phyloP scores from a whole-genome alignment of 2,329 filamentous ascomycete species.

The Aspergillus unguis region DNA sequence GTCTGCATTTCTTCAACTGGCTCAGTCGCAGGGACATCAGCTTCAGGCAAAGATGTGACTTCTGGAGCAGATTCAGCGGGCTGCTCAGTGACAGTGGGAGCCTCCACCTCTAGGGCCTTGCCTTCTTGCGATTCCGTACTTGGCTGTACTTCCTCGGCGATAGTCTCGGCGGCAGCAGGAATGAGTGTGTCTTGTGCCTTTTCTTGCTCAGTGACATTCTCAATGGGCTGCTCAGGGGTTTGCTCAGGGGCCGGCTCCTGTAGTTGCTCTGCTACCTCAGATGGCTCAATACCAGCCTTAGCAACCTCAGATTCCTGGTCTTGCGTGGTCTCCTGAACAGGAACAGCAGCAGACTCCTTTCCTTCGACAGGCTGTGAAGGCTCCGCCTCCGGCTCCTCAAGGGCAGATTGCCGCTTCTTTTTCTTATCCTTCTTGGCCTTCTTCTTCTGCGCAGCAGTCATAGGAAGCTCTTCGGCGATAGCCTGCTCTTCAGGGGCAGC shows the following conservation, averaged over 20 bases:
- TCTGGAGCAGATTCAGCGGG: not conserved
- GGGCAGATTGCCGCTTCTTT: slow-evolving; percentile 14
- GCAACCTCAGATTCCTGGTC: not conserved
- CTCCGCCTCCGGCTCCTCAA: not conserved
- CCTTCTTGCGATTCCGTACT: not conserved
- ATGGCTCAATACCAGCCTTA: not conserved
- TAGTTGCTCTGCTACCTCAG: not conserved
- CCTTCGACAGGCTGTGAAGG: not conserved
- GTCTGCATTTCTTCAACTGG: slow-evolving; percentile 9
- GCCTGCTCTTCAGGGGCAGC: slow-evolving; percentile 1
- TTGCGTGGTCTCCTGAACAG: not conserved
- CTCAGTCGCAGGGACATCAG: not conserved
- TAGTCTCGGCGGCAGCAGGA: not conserved
- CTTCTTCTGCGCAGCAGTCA: slow-evolving; percentile 24
- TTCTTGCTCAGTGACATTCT: not conserved
- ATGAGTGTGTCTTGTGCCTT: not conserved
- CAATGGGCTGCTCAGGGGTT: not conserved
- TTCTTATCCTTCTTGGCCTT: slow-evolving; percentile 28
- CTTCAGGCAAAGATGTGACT: not conserved
- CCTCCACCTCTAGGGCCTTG: not conserved
- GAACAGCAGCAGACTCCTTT: not conserved
- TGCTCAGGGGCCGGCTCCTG: not conserved
- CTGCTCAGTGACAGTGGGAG: not conserved
- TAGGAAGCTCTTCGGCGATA: slow-evolving; percentile 6
- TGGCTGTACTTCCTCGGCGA: not conserved